A percentile compares a stretch with the other conserved stretches of the same genome.
Conservation (phyloP, 495 filamentous ascomycete genomes). For the Saxophila tyrrhenica region DNA sequence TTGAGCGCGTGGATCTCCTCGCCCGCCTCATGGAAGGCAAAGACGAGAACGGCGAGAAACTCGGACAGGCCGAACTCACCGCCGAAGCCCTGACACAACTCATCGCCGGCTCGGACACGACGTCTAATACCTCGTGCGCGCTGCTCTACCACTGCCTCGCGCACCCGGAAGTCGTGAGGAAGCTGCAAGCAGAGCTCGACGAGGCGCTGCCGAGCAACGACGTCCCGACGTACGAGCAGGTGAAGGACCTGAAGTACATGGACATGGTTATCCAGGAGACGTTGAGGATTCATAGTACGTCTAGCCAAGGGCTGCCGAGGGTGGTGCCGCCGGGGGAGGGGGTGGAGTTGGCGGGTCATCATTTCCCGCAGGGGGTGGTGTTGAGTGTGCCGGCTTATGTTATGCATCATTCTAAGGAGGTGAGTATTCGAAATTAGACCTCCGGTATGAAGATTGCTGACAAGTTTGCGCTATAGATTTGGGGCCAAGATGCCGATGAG, state of each 20-base stretch:
- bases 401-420: conserved; percentile 64
- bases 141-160: conserved; percentile 64
- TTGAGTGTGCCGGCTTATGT: conserved; percentile 78
- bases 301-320: conserved; percentile 77
- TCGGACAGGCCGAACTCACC: conserved; percentile 69
- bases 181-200: conserved; percentile 64
- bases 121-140: conserved; percentile 79
- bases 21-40: conserved; percentile 77
- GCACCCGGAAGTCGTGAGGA: conserved; percentile 59
- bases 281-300: conserved; percentile 80
- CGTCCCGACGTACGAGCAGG: conserved; percentile 57
- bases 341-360: conserved; percentile 44
- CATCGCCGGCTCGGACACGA: conserved; percentile 85
- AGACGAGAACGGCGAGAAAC: conserved; percentile 61
- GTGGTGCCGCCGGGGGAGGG: conserved; percentile 54
- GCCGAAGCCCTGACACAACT: conserved; percentile 84
- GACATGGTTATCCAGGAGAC: conserved; percentile 77
- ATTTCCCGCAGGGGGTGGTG: conserved; percentile 64
- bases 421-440: background rate
- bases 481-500: conserved; percentile 68
- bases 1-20: conserved; percentile 62
- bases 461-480: conserved; percentile 42
- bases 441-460: background rate
- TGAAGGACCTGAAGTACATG: conserved; percentile 69
- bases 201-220: conserved; percentile 48